Evolutionary conservation across 805 yeast genomes (phyloP).

Genomic region (Kluyveromyces aestuarii): DNA sequence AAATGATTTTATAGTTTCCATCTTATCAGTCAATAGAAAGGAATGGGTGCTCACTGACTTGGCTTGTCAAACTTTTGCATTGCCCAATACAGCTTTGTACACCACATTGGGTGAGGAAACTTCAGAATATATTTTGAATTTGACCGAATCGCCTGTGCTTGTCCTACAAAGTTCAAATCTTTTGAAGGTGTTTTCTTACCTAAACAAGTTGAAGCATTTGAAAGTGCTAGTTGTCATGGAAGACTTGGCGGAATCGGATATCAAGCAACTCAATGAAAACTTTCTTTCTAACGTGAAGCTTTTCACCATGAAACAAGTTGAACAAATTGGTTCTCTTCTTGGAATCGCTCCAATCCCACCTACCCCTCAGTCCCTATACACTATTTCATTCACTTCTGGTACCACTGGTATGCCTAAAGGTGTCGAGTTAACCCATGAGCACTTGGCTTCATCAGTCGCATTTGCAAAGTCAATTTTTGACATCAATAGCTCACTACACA

Average conservation of each 20-base stretch:
- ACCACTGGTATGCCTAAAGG: slow-evolving; percentile 74
- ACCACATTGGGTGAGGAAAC: slow-evolving; percentile 54
- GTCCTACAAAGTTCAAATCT: slow-evolving; percentile 46
- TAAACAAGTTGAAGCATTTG: slow-evolving; percentile 32
- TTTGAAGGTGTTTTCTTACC: slow-evolving; percentile 37
- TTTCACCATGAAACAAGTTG: slow-evolving; percentile 33
- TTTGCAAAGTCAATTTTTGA: slow-evolving; percentile 30
- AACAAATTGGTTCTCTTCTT: slow-evolving; percentile 34
- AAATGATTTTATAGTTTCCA: slow-evolving; percentile 40
- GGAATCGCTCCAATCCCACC: slow-evolving; percentile 40
- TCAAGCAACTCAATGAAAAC: slow-evolving; percentile 26
- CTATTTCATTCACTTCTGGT: slow-evolving; percentile 67
- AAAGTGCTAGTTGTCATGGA: slow-evolving; percentile 53
- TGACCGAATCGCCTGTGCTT: slow-evolving; percentile 56
- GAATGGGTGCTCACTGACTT: slow-evolving; percentile 68
- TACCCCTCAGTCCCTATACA: slow-evolving; percentile 41
- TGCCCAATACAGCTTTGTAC: slow-evolving; percentile 44
- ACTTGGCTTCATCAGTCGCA: slow-evolving; percentile 42
- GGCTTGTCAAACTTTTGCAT: slow-evolving; percentile 53
- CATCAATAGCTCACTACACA: not conserved
- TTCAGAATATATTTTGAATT: slow-evolving; percentile 49
- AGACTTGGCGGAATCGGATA: slow-evolving; percentile 30
- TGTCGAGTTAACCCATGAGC: slow-evolving; percentile 46
- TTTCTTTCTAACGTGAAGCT: slow-evolving; percentile 31
- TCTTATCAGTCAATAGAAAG: slow-evolving; percentile 48